A percentile compares a stretch with the other conserved stretches of the same genome.
These are phyloP conservation scores for Kandelia obovata DNA, from an alignment of 345 rosid species.

Conservation along the genomic window DNA sequence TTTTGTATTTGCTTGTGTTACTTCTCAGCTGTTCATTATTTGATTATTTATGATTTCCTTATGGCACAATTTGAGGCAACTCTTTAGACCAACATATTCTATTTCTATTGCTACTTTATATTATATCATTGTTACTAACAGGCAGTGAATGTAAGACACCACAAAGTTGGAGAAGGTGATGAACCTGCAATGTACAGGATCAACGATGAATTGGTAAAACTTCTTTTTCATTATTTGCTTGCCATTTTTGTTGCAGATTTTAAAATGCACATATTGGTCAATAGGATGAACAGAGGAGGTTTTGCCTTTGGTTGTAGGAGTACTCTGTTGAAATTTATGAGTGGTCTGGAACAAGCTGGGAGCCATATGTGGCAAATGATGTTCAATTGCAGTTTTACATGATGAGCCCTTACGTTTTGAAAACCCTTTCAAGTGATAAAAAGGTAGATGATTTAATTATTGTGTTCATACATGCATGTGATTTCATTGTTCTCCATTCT, in stretches of 20 bases:
- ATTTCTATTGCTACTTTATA: too few species aligned
- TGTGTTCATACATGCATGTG: background rate
- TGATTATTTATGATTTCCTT: background rate
- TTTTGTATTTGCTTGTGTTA: background rate
- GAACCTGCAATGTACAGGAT: conserved; percentile 57
- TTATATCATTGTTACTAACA: conserved; percentile 9
- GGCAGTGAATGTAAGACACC: conserved; percentile 49
- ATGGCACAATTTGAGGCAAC: background rate
- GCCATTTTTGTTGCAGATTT: background rate
- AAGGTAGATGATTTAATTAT: conserved; percentile 28
- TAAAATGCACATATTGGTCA: background rate
- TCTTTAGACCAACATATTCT: background rate
- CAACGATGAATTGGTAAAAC: conserved; percentile 54
- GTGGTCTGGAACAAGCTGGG: conserved; percentile 69
- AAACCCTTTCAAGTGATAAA: conserved; percentile 45
- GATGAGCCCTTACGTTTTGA: conserved; percentile 64
- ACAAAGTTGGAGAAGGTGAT: conserved; percentile 44
- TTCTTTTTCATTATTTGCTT: background rate
- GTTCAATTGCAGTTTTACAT: conserved; percentile 63
- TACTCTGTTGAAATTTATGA: conserved; percentile 55
- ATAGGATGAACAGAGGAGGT: background rate
- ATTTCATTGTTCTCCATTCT: background rate
- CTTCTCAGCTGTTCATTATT: background rate
- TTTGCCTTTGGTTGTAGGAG: conserved; percentile 33
- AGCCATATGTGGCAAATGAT: conserved; percentile 53